These are phyloP conservation scores for Syzygium syzygioides DNA, from an alignment of 441 rosid genomes.

Conservation along the genomic window DNA sequence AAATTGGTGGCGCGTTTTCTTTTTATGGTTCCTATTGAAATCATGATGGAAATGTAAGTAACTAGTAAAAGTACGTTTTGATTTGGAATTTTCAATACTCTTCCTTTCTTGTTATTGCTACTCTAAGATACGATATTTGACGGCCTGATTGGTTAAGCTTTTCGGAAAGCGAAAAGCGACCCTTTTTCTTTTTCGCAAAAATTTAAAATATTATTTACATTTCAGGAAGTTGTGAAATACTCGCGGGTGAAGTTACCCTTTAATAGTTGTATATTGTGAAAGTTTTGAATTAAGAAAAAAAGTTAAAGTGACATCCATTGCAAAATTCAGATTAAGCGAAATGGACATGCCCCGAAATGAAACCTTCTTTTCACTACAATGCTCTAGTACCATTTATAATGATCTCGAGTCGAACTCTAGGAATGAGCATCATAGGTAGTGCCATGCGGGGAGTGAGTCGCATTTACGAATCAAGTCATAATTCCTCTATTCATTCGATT, in stretches of 20 bases:
- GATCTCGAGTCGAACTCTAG: background rate
- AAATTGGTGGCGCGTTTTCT: background rate
- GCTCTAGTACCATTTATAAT: too few species aligned
- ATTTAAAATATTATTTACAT: background rate
- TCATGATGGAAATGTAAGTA: background rate
- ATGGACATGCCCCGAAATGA: background rate
- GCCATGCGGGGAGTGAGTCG: background rate
- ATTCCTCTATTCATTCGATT: background rate
- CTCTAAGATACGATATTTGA: rapidly evolving
- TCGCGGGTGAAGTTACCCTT: background rate
- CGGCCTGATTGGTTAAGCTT: rapidly evolving
- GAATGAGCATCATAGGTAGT: rapidly evolving
- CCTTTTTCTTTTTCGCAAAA: rapidly evolving
- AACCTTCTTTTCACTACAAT: background rate
- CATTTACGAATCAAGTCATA: background rate
- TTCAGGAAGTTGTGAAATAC: background rate
- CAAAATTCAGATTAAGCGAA: background rate
- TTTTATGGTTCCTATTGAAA: background rate
- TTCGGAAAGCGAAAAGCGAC: background rate
- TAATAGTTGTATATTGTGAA: background rate
- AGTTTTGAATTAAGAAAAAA: background rate
- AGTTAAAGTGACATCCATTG: background rate
- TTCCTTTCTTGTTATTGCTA: rapidly evolving
- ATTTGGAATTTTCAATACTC: rapidly evolving
- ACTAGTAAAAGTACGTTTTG: rapidly evolving